Base-by-base conservation (phyloP, 805 yeast genomes). In the Peterozyma toletana region DNA sequence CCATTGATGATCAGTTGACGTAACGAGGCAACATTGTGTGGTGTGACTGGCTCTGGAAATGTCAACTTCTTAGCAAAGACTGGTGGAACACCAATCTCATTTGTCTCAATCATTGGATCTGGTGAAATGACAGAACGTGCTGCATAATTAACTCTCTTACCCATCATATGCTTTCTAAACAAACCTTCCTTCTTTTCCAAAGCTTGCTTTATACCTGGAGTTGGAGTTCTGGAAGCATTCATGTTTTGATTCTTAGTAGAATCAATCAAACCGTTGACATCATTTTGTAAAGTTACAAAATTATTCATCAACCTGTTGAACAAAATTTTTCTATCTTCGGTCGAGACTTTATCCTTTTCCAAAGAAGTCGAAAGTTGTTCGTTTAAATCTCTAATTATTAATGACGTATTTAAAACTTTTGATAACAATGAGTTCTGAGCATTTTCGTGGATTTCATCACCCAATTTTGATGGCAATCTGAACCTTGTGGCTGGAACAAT, bases 131-230 rank as follows among this genome's bases (percentile, higher is more conserved):
- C 99, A 9, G 99, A 91, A 68, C 99, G 88, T 41, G 99, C 99
- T 43, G 98, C 96, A 59, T 87, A 91, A 64, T 93, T 95, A 48
- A 93, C 99, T 73, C 99, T 89, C 74, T 93, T 93, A 62, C 99
- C 99, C 99, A 93, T 93, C 99, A 93, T 93, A 60, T 93, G 96
- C 63, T 91, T 93, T 72, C 99, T 80, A 74, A 93, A 93, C 51
- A 91, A 73, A 62, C 99, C 99, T 67, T 93, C 99, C 63, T 93
- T 93, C 80, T 93, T 91, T 66, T 93, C 99, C 58, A 93, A 73
- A 10, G 96, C 95, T 71, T 93, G 99, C 63, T 93, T 93, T 57
- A 93, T 80, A 70, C 99, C 99, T 2, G 99, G 99, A 35, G 78
- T 76, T 21, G 96, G 90, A 40, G 77, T 66, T 50, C 81, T 78